Conservation (phyloP, 2,329 filamentous ascomycete species). For the Fusarium protoensiforme region DNA sequence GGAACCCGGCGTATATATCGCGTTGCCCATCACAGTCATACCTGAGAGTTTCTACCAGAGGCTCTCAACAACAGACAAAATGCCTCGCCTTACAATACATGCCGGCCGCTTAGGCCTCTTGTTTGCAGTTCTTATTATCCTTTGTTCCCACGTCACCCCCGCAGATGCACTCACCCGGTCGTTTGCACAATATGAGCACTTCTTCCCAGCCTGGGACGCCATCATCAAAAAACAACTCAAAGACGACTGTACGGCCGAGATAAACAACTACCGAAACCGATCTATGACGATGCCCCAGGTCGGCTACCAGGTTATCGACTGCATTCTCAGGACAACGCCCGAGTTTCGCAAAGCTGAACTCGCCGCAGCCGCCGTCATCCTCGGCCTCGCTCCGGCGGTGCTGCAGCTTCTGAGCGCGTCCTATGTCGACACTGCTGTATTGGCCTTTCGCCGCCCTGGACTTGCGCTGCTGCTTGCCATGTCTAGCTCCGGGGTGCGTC, state of each 20-base stretch:
- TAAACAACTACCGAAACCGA: slow-evolving; percentile 5
- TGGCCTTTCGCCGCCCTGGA: slow-evolving; percentile 28
- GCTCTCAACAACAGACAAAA: not conserved
- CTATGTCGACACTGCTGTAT: slow-evolving; percentile 33
- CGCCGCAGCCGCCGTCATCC: slow-evolving; percentile 31
- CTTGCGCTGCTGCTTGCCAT: slow-evolving; percentile 32
- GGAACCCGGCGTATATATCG: not conserved
- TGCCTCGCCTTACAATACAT: not conserved
- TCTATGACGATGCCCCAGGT: not conserved
- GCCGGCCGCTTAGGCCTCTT: not conserved
- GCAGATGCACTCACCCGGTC: slow-evolving; percentile 13
- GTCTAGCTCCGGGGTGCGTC: slow-evolving; percentile 22
- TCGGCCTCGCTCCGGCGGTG: slow-evolving; percentile 30
- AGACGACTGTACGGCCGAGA: not conserved
- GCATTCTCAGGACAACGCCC: slow-evolving; percentile 29
- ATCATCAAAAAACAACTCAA: slow-evolving; percentile 6
- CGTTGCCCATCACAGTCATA: not conserved
- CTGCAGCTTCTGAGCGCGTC: slow-evolving; percentile 33
- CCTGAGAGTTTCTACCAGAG: not conserved
- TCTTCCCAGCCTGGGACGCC: slow-evolving; percentile 31
- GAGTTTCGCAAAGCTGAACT: slow-evolving; percentile 42
- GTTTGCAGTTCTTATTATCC: not conserved
- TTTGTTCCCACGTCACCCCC: not conserved
- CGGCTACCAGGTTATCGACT: slow-evolving; percentile 26
- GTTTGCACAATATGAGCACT: slow-evolving; percentile 18